These are phyloP conservation scores for Umbilicus rupestris DNA, from an alignment of 164 flowering plant species.

Conservation along the genomic window DNA sequence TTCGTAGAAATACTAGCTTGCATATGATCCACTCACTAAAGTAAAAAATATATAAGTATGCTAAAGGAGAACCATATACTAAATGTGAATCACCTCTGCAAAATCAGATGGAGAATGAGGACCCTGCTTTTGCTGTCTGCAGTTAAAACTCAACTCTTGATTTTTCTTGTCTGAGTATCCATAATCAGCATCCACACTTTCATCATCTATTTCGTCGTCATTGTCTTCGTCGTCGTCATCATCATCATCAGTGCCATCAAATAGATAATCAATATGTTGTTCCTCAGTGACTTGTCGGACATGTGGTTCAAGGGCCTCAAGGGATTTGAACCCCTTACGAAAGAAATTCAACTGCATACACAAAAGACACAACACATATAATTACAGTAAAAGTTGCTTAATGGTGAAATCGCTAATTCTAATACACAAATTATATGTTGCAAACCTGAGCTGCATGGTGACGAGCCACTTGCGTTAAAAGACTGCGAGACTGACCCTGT, in stretches of 20 bases:
- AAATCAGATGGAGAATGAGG: conserved; percentile 39
- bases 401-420: neutral
- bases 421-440: conserved; percentile 3
- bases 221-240: conserved; percentile 24
- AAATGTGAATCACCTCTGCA: conserved; percentile 51
- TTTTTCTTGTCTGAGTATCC: conserved; percentile 33
- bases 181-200: conserved; percentile 27
- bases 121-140: conserved; percentile 34
- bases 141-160: conserved; percentile 78
- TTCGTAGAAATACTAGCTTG: neutral
- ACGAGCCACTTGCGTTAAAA: conserved; percentile 90
- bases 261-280: conserved; percentile 87
- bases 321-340: conserved; percentile 60
- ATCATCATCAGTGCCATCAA: conserved; percentile 74
- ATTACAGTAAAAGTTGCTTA: neutral
- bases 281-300: conserved; percentile 47
- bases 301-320: conserved; percentile 81
- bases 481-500: conserved; percentile 86
- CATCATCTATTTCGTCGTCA: conserved; percentile 27
- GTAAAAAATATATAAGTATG: neutral
- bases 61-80: neutral
- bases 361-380: neutral
- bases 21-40: neutral
- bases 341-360: conserved; percentile 66
- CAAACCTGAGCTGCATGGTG: conserved; percentile 98